Evolutionary conservation across 2,329 filamentous ascomycete genomes (phyloP), one percentile per base, ranked within the genome.

Genomic region (Thelonectria blattea): DNA sequence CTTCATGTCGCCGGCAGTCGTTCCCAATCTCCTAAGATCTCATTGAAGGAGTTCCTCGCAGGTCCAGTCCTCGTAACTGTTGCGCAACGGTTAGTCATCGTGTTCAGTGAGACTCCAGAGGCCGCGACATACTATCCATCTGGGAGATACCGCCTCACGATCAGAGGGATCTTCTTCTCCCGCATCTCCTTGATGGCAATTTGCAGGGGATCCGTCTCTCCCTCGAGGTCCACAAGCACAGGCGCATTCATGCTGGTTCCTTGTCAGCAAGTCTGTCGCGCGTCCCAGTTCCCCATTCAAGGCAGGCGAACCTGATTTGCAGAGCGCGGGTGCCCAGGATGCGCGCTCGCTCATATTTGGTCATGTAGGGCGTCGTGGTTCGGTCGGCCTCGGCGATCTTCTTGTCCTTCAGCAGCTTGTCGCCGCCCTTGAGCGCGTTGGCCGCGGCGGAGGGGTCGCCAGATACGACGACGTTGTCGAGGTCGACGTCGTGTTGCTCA

Each of bases 131-230:
- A 96, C 92, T 87, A 97, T 81, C 95, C 95, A 80, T 99, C 95
- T 20, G 95, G 95, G 75, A 99, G 85, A 80, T 98, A 99, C 74
- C 95, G 88, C 76, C 95, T 88, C 66, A 99, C 91, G 58, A 99
- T 95, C 62, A 99, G 80, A 22, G 95, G 95, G 56, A 99, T 97
- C 85, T 99, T 99, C 86, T 98, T 98, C 82, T 98, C 93, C 66
- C 92, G 88, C 75, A 99, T 83, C 80, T 99, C 95, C 81, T 98
- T 98, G 77, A 97, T 91, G 22, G 95, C 95, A 74, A 99, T 98
- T 79, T 97, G 93, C 57, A 99, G 83, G 46, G 95, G 95, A 80
- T 99, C 95, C 52, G 95, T 98, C 83, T 98, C 94, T 73, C 95
- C 95, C 78, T 98, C 95, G 34, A 97, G 86, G 74, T 99, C 95